These are phyloP conservation scores for Vitis riparia DNA, from an alignment of 164 flowering plant species.

Conservation along the genomic window DNA sequence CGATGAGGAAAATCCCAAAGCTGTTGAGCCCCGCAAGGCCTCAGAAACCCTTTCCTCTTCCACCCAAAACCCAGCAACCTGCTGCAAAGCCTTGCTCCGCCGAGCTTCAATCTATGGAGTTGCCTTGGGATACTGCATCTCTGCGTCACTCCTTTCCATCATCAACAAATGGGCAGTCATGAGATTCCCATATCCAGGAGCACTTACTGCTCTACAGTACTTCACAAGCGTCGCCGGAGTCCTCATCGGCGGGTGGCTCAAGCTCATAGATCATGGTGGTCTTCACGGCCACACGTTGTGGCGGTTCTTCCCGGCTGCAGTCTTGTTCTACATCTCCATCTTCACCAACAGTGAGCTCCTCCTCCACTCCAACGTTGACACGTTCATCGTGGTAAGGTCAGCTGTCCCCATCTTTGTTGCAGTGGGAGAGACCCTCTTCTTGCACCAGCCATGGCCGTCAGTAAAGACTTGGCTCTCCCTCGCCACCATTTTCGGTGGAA, in stretches of 20 bases:
- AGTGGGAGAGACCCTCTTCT: conserved; percentile 77
- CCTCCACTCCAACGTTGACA: conserved; percentile 89
- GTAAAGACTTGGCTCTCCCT: conserved; percentile 80
- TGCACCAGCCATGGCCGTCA: conserved; percentile 96
- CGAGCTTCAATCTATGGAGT: conserved; percentile 81
- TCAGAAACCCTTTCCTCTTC: neutral
- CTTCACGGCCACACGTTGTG: conserved; percentile 74
- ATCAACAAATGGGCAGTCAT: conserved; percentile 98
- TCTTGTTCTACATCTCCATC: conserved; percentile 86
- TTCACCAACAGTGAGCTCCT: conserved; percentile 97
- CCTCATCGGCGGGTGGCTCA: conserved; percentile 59
- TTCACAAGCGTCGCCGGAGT: conserved; percentile 91
- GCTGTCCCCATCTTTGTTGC: conserved; percentile 93
- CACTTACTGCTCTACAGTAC: conserved; percentile 89
- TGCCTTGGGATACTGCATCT: conserved; percentile 91
- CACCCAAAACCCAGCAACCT: conserved; percentile 24
- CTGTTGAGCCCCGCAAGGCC: too few relatives aligned
- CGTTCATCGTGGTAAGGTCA: conserved; percentile 90
- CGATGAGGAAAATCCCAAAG: too few relatives aligned
- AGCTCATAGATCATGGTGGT: conserved; percentile 61
- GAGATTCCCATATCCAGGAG: conserved; percentile 97
- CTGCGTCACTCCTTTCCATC: conserved; percentile 89
- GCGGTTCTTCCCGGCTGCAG: conserved; percentile 92
- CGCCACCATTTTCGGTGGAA: conserved; percentile 83
- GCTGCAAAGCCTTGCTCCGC: conserved; percentile 49